Conservation (phyloP, 768 basidiomycete species). For the Termitomyces sp. region DNA sequence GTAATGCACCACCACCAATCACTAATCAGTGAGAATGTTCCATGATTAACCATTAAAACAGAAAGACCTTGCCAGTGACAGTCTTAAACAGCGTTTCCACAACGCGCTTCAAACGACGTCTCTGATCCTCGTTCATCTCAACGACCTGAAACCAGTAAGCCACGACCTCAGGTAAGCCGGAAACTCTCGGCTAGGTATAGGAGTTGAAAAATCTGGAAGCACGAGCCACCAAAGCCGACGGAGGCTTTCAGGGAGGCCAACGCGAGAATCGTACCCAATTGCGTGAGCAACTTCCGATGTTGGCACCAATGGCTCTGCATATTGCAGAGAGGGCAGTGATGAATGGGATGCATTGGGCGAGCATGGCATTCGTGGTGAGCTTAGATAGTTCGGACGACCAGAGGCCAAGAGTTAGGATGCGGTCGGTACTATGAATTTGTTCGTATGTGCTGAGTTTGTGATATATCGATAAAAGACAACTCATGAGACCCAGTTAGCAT, state of each 20-base stretch:
- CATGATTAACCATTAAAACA: too few relatives aligned
- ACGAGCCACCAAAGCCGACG: constrained; percentile 96
- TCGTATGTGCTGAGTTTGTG: neutral
- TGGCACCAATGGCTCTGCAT: constrained; percentile 97
- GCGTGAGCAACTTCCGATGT: constrained; percentile 97
- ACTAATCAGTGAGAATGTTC: neutral
- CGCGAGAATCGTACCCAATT: constrained; percentile 87
- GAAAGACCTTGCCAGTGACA: constrained; percentile 84
- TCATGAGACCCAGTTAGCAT: constrained; percentile 95
- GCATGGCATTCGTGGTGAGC: constrained; percentile 98
- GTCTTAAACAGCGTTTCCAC: constrained; percentile 99
- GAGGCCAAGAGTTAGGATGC: constrained; percentile 89
- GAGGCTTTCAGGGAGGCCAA: constrained; percentile 90
- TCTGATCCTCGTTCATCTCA: constrained; percentile 98
- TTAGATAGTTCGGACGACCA: constrained; percentile 99
- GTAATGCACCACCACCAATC: neutral
- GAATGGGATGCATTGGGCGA: constrained; percentile 97
- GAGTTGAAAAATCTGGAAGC: constrained; percentile 99
- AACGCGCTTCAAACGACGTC: constrained; percentile 88
- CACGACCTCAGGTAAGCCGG: constrained; percentile 94
- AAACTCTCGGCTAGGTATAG: constrained; percentile 94
- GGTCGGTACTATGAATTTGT: constrained; percentile 44
- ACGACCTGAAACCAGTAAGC: constrained; percentile 98
- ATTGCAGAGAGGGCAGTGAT: constrained; percentile 98
- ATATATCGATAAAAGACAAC: constrained; percentile 24